Evolutionary conservation across 176 grass and related monocot species (phyloP).

Genomic region (Juncus inflexus): DNA sequence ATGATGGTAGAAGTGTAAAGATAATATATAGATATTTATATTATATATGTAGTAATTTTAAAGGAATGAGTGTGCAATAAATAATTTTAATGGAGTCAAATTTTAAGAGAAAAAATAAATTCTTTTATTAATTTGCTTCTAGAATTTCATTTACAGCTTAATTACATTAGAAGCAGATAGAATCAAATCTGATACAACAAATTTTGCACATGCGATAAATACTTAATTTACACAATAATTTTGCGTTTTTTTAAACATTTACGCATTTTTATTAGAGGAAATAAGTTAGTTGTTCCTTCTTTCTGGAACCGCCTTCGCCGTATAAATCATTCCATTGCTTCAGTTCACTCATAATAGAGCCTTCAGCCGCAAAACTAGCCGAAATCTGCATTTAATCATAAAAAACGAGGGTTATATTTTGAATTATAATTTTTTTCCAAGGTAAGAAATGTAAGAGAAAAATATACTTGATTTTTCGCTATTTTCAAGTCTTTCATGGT

Average conservation of each 20-base stretch:
- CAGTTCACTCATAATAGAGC: constrained; percentile 79
- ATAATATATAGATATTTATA: background rate
- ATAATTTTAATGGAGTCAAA: background rate
- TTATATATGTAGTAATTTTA: background rate
- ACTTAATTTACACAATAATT: background rate
- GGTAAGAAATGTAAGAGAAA: background rate
- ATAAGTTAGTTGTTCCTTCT: constrained; percentile 85
- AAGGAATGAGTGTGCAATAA: background rate
- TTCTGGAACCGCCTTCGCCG: constrained; percentile 85
- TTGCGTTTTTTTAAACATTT: no score
- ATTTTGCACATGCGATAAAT: constrained; percentile 7
- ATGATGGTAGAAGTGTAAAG: background rate
- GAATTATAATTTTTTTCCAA: background rate
- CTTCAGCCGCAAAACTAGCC: constrained; percentile 73
- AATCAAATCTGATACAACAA: constrained; percentile 21
- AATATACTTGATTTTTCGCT: constrained; percentile 85
- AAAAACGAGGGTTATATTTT: background rate
- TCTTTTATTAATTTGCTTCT: constrained; percentile 18
- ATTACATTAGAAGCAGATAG: constrained; percentile 5
- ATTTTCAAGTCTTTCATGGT: constrained; percentile 90
- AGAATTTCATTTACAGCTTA: constrained; percentile 5
- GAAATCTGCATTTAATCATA: constrained; percentile 47
- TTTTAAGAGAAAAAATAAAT: constrained; percentile 1
- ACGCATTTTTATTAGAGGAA: constrained; percentile 52
- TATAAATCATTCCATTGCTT: constrained; percentile 91